A percentile compares a stretch with the other conserved stretches of the same genome.
These are phyloP conservation scores for Phytophthora syringae DNA, from an alignment of 352 stramenopile genomes.

Conservation along the genomic window DNA sequence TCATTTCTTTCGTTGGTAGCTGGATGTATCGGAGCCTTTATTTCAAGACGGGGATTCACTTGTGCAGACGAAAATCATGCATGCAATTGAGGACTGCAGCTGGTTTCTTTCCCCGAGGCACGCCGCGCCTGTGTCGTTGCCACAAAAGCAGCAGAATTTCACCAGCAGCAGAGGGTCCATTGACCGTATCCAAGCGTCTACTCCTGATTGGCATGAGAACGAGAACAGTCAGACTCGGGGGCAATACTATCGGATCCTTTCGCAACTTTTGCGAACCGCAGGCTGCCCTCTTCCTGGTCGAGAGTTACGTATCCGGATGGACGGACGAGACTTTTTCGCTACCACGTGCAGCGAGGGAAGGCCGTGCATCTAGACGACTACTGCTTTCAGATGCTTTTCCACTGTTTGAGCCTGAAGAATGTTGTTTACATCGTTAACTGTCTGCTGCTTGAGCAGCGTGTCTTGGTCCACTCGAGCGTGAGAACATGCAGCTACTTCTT, in stretches of 20 bases:
- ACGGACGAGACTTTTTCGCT: slow-evolving; percentile 54
- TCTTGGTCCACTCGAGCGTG: slow-evolving; percentile 85
- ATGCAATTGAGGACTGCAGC: slow-evolving; percentile 49
- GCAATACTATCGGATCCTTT: slow-evolving; percentile 29
- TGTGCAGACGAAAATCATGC: slow-evolving; percentile 50
- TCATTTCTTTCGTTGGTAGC: slow-evolving; percentile 25
- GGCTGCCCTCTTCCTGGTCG: slow-evolving; percentile 38
- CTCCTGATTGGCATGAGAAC: slow-evolving; percentile 12
- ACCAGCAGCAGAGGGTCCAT: slow-evolving; percentile 5
- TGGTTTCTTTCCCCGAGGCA: slow-evolving; percentile 70
- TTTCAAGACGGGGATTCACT: slow-evolving; percentile 34
- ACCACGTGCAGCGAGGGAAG: slow-evolving; percentile 70
- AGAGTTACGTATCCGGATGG: slow-evolving; percentile 46
- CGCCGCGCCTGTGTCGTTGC: background rate
- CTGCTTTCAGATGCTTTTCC: slow-evolving; percentile 84
- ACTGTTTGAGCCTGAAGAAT: slow-evolving; percentile 81
- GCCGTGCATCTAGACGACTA: slow-evolving; percentile 72
- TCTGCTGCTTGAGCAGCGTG: slow-evolving; percentile 83
- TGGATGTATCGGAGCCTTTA: slow-evolving; percentile 63
- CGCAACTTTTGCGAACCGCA: slow-evolving; percentile 43
- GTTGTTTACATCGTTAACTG: slow-evolving; percentile 85
- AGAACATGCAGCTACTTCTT: slow-evolving; percentile 8
- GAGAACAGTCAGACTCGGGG: background rate
- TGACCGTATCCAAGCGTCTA: slow-evolving; percentile 18
- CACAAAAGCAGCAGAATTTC: background rate